Evolutionary conservation across 345 rosid genomes (phyloP).

Genomic region (Gossypium arboreum): DNA sequence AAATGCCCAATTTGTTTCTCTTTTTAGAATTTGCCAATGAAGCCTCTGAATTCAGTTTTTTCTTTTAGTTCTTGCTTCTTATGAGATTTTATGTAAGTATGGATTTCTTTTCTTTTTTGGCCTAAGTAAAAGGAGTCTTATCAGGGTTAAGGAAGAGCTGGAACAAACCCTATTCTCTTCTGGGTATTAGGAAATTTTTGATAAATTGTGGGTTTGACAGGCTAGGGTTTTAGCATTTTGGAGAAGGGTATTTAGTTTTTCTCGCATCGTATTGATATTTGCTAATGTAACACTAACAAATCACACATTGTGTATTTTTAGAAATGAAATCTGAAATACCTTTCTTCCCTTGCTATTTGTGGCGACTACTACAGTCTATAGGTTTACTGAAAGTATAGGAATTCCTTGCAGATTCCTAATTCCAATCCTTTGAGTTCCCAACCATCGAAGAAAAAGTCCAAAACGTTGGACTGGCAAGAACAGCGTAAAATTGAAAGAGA

Average conservation of each 20-base stretch:
- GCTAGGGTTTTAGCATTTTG: neutral
- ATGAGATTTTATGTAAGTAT: neutral
- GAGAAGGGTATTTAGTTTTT: neutral
- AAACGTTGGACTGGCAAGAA: slow-evolving; percentile 66
- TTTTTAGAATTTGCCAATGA: neutral
- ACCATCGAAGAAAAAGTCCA: slow-evolving; percentile 62
- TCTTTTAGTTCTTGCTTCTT: neutral
- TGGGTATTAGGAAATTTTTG: neutral
- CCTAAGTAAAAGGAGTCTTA: neutral
- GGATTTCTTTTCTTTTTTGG: neutral
- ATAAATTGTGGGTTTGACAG: neutral
- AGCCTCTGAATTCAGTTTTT: neutral
- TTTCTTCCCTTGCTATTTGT: neutral
- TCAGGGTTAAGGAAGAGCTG: neutral
- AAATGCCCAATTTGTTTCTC: neutral
- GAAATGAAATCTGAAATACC: neutral
- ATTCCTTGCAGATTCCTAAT: slow-evolving; percentile 35
- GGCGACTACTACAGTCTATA: neutral
- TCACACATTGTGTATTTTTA: neutral
- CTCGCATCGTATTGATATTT: neutral
- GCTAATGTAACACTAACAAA: neutral
- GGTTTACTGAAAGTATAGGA: neutral
- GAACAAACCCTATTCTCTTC: neutral
- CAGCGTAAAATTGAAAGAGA: slow-evolving; percentile 66
- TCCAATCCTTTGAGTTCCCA: slow-evolving; percentile 27